Conservation (phyloP, 495 filamentous ascomycete genomes). For the Xylaria flabelliformis region DNA sequence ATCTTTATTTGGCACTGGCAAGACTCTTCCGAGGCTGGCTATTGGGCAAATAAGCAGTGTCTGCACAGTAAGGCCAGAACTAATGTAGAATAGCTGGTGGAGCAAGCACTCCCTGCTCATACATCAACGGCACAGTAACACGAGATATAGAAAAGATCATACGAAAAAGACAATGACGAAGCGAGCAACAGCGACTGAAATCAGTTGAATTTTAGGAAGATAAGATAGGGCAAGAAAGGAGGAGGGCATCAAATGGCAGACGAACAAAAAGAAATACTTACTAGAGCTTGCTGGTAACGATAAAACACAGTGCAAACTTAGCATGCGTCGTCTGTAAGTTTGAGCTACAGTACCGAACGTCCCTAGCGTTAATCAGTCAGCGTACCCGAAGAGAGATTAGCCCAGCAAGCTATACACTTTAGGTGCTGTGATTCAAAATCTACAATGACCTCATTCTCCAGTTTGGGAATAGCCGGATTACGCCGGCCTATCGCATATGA, state of each 20-base stretch:
- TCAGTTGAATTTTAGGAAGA: not conserved
- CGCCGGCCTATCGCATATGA: not conserved
- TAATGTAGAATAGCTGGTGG: constrained; percentile 11
- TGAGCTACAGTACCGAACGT: not conserved
- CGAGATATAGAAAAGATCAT: not conserved
- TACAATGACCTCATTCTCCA: constrained; percentile 21
- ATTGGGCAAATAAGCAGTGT: constrained; percentile 1
- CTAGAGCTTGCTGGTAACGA: not conserved
- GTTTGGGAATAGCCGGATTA: not conserved
- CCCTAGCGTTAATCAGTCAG: not conserved
- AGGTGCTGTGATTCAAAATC: constrained; percentile 6
- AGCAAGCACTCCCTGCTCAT: not conserved
- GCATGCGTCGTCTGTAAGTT: not conserved
- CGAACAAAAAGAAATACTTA: not conserved
- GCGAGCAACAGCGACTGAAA: not conserved
- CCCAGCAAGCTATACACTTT: constrained; percentile 10
- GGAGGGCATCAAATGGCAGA: not conserved
- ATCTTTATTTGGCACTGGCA: constrained; percentile 22
- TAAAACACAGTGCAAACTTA: not conserved
- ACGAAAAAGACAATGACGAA: not conserved
- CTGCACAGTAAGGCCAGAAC: constrained; percentile 19
- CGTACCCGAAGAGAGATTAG: not conserved
- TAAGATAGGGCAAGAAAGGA: not conserved
- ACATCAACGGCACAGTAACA: constrained; percentile 10
- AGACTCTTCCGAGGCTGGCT: not conserved